These are phyloP conservation scores for Fraxinus floribunda DNA, from an alignment of 305 asterid species.

Conservation along the genomic window DNA sequence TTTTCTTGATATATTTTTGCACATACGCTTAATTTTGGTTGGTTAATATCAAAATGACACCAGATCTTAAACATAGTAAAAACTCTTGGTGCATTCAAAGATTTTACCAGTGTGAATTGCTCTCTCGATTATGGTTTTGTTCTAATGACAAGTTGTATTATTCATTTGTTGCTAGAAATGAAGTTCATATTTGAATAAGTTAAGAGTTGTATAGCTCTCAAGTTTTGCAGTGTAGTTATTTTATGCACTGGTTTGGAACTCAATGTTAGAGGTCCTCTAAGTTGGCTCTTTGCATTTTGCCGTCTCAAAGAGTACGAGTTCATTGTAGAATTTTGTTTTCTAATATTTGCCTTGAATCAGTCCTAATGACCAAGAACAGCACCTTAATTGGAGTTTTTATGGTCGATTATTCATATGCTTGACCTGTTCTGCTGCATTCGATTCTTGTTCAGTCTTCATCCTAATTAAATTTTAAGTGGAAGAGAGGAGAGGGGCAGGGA, in stretches of 20 bases:
- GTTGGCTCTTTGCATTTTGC: neutral
- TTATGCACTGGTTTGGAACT: neutral
- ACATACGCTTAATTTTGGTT: neutral
- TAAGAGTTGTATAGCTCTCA: neutral
- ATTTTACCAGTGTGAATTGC: neutral
- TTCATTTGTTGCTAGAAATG: neutral
- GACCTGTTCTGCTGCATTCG: neutral
- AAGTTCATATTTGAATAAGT: neutral
- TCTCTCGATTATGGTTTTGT: neutral
- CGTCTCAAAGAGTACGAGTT: neutral
- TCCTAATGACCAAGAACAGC: neutral
- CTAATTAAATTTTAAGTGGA: neutral
- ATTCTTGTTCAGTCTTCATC: neutral
- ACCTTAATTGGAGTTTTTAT: neutral
- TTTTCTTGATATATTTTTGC: neutral
- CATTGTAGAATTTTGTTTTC: neutral
- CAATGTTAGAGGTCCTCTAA: neutral
- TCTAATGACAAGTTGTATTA: neutral
- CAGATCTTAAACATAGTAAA: neutral
- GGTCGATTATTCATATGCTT: neutral
- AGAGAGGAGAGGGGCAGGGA: neutral
- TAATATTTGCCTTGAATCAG: neutral
- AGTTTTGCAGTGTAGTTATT: neutral
- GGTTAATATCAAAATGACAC: neutral
- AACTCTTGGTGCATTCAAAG: neutral